Evolutionary conservation across 805 yeast species (phyloP), one percentile per base, ranked within the genome.

Genomic region (Kodamaea nitidulidarum): DNA sequence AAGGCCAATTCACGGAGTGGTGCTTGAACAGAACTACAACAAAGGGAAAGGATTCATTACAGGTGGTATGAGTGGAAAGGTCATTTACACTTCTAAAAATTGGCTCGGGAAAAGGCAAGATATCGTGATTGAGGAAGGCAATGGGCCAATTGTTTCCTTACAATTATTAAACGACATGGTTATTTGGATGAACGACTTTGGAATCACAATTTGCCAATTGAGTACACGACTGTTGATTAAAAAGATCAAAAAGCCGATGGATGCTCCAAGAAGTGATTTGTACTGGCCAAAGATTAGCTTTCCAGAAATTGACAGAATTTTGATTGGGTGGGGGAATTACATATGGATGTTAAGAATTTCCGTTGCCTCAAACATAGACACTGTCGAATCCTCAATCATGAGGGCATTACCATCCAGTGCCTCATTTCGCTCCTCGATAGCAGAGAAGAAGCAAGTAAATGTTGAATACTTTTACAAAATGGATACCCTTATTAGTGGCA

Each of bases 31-130:
- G 8, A 76, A 81, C 41, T 93, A 87, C 56, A 58, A 56, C 29
- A 70, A 69, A 7, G 71, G 80, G 0, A 75, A 78, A 40, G 71
- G 82, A 7, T 91, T 88, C 49, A 70, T 88, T 0, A 81, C 90
- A 22, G 97, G 98, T 2, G 97, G 97, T 0, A 88, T 82, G 64
- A 81, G 88, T 6, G 97, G 97, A 0, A 79, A 84, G 34, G 81
- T 93, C 0, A 62, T 84, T 0, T 63, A 80, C 34, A 83, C 95
- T 1, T 81, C 82, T 27, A 72, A 81, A 46, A 85, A 84, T 50
- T 91, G 98, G 98, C 65, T 93, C 5, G 95, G 95, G 1, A 80
- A 81, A 44, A 71, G 96, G 41, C 69, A 71, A 2, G 98, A 93
- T 51, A 69, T 78, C 0, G 61, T 73, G 0, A 42, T 93, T 4